Evolutionary conservation across 139 green algal genomes (phyloP).

Genomic region (Ostreobium quekettii): DNA sequence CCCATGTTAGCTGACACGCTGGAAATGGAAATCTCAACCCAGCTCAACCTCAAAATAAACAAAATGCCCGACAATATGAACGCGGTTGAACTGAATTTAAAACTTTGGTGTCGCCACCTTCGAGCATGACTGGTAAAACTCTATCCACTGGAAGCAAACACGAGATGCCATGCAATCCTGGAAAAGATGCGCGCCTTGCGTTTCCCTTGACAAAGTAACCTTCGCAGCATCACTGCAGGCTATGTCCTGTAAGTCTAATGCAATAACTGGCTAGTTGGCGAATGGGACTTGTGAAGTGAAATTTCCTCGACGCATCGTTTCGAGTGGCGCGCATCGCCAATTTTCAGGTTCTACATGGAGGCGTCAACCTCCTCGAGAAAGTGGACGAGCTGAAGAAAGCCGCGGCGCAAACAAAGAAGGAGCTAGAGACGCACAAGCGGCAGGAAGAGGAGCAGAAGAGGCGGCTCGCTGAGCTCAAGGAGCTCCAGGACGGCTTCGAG

Average conservation of each 20-base stretch:
- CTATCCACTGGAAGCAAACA: too few relatives aligned
- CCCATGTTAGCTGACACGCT: too few relatives aligned
- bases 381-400: constrained; percentile 54
- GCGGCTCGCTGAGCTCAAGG: constrained; percentile 19
- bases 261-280: not conserved
- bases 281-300: not conserved
- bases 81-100: too few relatives aligned
- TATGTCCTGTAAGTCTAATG: not conserved
- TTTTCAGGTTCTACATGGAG: constrained; percentile 38
- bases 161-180: too few relatives aligned
- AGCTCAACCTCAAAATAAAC: too few relatives aligned
- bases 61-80: too few relatives aligned
- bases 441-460: constrained; percentile 5
- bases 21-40: too few relatives aligned
- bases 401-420: constrained; percentile 43
- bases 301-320: not conserved
- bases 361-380: constrained; percentile 61
- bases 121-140: too few relatives aligned
- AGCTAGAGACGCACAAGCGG: constrained; percentile 20
- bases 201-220: not conserved
- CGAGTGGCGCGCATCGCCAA: constrained; percentile 32
- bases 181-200: too few relatives aligned
- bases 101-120: too few relatives aligned
- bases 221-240: not conserved
- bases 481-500: constrained; percentile 13